Percentiles rank a stretch among this genome's conserved stretches.
Evolutionary conservation across 768 basidiomycete species (phyloP).

Genomic region (Neoboletus magnificus): DNA sequence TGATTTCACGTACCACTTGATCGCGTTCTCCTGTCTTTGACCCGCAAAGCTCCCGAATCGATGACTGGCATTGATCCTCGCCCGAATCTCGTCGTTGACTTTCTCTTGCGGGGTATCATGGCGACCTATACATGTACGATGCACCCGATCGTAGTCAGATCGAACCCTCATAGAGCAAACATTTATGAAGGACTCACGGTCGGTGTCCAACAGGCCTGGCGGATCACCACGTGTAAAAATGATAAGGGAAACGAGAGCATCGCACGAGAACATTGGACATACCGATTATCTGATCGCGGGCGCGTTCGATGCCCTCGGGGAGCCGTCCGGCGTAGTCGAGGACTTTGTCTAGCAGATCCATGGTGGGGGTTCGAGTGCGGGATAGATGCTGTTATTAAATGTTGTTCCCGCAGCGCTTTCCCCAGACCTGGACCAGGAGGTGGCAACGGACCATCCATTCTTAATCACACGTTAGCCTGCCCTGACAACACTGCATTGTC

Average conservation of each 20-base stretch:
- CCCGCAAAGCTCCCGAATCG: constrained; percentile 84
- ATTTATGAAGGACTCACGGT: constrained; percentile 27
- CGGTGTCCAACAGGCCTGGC: constrained; percentile 33
- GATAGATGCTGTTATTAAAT: not conserved
- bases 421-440: too few species aligned
- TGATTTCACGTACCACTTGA: constrained; percentile 65
- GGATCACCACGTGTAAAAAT: not conserved
- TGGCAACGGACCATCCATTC: too few species aligned
- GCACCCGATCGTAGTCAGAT: constrained; percentile 1
- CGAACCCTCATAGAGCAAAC: not conserved
- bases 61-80: constrained; percentile 73
- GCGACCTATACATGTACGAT: constrained; percentile 37
- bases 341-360: constrained; percentile 42
- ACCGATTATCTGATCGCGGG: constrained; percentile 38
- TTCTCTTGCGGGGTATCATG: constrained; percentile 79
- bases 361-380: constrained; percentile 18
- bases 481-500: not conserved
- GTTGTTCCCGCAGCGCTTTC: not conserved
- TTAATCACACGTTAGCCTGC: constrained; percentile 2
- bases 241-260: not conserved
- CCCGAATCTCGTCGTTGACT: constrained; percentile 64
- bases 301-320: constrained; percentile 37
- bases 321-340: constrained; percentile 34
- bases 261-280: not conserved
- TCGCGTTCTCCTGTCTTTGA: constrained; percentile 62